Percentiles rank a stretch among this genome's conserved stretches.
phyloP scores from a whole-genome alignment of 441 rosid genomes.

The Euphorbia celastroides region DNA sequence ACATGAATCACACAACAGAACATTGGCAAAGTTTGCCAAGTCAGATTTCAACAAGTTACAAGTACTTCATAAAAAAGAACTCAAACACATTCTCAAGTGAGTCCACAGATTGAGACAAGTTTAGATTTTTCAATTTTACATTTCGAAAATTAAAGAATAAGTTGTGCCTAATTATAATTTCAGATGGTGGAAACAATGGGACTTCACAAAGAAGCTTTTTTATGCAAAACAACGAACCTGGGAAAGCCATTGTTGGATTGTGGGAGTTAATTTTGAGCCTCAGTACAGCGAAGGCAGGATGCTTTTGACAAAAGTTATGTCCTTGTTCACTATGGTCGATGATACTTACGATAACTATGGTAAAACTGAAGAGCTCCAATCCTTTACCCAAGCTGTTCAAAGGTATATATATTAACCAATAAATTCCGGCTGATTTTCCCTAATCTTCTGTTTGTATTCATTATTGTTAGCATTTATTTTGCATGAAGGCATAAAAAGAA shows the following conservation, averaged over 20 bases:
- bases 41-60: neutral
- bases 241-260: no score
- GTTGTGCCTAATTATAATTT: no score
- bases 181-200: conserved; percentile 27
- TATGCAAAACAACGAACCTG: neutral
- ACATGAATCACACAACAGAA: neutral
- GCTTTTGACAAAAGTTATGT: conserved; percentile 18
- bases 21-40: neutral
- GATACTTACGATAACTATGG: neutral
- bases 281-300: conserved; percentile 18
- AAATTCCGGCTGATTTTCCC: neutral
- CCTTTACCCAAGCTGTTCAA: conserved; percentile 24
- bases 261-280: conserved; percentile 18
- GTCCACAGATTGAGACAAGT: no score
- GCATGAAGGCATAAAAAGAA: no score
- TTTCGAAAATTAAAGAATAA: no score
- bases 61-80: neutral
- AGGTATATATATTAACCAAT: conserved; percentile 10
- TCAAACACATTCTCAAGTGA: neutral
- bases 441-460: neutral
- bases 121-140: no score
- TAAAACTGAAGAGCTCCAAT: conserved; percentile 8
- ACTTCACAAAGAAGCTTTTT: neutral
- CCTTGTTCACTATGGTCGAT: conserved; percentile 17
- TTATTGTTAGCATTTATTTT: no score